Evolutionary conservation across 2,329 filamentous ascomycete genomes (phyloP).

Genomic region (Aureobasidium sp.): DNA sequence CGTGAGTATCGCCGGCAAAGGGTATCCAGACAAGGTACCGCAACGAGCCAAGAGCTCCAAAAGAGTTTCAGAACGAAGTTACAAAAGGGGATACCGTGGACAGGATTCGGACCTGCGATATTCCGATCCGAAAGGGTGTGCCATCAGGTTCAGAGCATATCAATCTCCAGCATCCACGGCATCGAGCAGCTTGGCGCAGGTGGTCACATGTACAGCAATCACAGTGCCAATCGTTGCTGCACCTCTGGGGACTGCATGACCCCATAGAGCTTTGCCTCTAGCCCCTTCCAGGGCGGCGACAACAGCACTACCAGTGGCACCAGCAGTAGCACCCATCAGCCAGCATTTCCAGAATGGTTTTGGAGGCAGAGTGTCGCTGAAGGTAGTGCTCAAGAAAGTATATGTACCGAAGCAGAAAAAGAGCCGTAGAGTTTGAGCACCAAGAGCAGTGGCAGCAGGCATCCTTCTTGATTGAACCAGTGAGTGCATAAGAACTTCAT

Average conservation of each 20-base stretch:
- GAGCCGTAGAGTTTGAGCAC: conserved; percentile 15
- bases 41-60: too few species aligned
- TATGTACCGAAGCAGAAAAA: conserved; percentile 20
- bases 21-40: too few species aligned
- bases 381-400: conserved; percentile 17
- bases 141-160: not conserved
- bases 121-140: too few species aligned
- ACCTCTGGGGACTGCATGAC: conserved; percentile 14
- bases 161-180: not conserved
- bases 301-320: conserved; percentile 16
- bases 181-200: conserved; percentile 13
- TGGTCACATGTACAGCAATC: conserved; percentile 19
- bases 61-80: too few species aligned
- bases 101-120: too few species aligned
- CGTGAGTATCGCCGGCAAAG: too few species aligned
- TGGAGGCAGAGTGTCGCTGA: conserved; percentile 14
- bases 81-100: too few species aligned
- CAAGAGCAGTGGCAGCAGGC: not conserved
- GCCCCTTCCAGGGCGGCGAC: conserved; percentile 17
- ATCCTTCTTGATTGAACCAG: conserved; percentile 12
- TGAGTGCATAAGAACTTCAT: conserved; percentile 17
- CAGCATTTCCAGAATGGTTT: conserved; percentile 18
- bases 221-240: conserved; percentile 17
- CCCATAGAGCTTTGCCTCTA: conserved; percentile 1
- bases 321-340: conserved; percentile 18